Evolutionary conservation across 345 rosid species (phyloP).

Genomic region (Sonneratia caseolaris): DNA sequence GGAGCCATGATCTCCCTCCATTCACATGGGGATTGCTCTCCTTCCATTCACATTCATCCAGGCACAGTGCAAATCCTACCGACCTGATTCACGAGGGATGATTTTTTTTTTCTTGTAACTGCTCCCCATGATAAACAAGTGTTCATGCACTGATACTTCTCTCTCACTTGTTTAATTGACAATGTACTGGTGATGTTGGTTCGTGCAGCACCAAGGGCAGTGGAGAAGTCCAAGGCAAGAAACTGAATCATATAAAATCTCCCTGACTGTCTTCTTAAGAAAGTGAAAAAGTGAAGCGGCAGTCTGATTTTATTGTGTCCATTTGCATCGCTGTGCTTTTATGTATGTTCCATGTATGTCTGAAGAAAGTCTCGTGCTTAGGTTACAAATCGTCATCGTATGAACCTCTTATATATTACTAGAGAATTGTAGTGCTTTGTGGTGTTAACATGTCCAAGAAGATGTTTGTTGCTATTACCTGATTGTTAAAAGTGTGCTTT

Average conservation of each 20-base stretch:
- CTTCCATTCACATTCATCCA: too few relatives aligned
- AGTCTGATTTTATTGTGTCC: background rate
- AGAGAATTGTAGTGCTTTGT: background rate
- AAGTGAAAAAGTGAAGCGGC: background rate
- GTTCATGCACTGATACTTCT: background rate
- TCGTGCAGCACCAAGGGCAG: slow-evolving; percentile 47
- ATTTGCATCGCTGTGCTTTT: background rate
- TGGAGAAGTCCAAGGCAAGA: slow-evolving; percentile 52
- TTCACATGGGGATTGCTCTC: too few relatives aligned
- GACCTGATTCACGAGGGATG: background rate
- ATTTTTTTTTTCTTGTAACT: background rate
- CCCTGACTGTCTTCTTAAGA: background rate
- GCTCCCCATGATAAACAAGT: background rate
- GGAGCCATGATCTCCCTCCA: too few relatives aligned
- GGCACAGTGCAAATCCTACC: background rate
- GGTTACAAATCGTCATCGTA: background rate
- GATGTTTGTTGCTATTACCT: background rate
- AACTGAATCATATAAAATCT: slow-evolving; percentile 7
- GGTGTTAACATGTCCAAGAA: background rate
- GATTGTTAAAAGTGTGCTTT: background rate
- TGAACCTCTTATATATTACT: background rate
- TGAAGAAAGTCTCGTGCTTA: background rate
- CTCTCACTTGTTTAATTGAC: background rate
- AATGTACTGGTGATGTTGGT: background rate
- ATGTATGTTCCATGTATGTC: background rate